phyloP scores from a whole-genome alignment of 2,329 filamentous ascomycete species.

The Hypoxylon sp. region DNA sequence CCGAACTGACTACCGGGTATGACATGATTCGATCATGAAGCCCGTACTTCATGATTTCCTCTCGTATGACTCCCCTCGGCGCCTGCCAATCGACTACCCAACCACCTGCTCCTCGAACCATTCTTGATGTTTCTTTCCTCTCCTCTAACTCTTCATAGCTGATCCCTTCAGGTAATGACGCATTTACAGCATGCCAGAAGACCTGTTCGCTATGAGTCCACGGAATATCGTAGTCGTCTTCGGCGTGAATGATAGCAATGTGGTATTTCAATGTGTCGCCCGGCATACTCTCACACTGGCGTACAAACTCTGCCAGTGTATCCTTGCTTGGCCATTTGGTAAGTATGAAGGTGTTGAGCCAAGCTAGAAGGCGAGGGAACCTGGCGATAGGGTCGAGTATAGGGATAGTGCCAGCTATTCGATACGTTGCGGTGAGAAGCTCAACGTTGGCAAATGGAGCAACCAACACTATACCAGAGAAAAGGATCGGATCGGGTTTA shows the following conservation, averaged over 20 bases:
- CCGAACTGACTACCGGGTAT: slow-evolving; percentile 65
- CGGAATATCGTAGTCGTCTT: slow-evolving; percentile 66
- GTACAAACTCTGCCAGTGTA: slow-evolving; percentile 60
- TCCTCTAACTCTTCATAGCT: slow-evolving; percentile 60
- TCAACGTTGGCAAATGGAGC: slow-evolving; percentile 69
- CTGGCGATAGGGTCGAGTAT: slow-evolving; percentile 64
- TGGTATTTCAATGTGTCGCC: slow-evolving; percentile 52
- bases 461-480: slow-evolving; percentile 67
- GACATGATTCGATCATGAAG: slow-evolving; percentile 70
- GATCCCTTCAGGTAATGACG: slow-evolving; percentile 54
- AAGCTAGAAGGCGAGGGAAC: slow-evolving; percentile 60
- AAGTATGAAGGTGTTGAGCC: slow-evolving; percentile 54
- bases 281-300: slow-evolving; percentile 51
- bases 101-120: slow-evolving; percentile 61
- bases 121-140: slow-evolving; percentile 56
- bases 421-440: slow-evolving; percentile 67
- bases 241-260: slow-evolving; percentile 62
- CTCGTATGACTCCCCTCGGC: slow-evolving; percentile 61
- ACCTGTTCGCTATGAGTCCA: slow-evolving; percentile 62
- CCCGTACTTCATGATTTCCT: slow-evolving; percentile 67
- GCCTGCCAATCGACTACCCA: slow-evolving; percentile 63
- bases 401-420: slow-evolving; percentile 66
- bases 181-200: slow-evolving; percentile 66
- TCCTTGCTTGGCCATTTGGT: slow-evolving; percentile 66
- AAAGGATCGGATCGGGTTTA: slow-evolving; percentile 56